Conservation (phyloP, 179 eudicot genomes). For the Silene vulgaris region DNA sequence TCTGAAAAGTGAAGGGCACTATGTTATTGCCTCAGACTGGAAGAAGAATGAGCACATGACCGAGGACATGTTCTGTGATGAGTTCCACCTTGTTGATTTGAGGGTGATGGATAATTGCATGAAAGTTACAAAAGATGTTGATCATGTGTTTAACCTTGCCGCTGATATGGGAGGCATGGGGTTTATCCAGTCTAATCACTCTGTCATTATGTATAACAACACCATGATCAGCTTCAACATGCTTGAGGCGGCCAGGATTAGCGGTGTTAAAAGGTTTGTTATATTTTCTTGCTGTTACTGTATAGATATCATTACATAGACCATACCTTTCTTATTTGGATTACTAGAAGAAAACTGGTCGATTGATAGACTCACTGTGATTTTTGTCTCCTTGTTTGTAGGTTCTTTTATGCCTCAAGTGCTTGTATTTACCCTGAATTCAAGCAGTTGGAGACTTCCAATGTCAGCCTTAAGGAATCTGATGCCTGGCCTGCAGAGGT, state of each 20-base stretch:
- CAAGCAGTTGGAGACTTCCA: slow-evolving; percentile 88
- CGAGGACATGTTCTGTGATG: slow-evolving; percentile 91
- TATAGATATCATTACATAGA: background rate
- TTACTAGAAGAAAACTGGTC: background rate
- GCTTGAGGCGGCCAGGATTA: slow-evolving; percentile 89
- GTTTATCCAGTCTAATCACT: slow-evolving; percentile 89
- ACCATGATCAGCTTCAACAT: slow-evolving; percentile 95
- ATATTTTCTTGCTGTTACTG: background rate
- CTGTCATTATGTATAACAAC: slow-evolving; percentile 84
- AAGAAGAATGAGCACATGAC: slow-evolving; percentile 98
- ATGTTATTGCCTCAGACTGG: slow-evolving; percentile 93
- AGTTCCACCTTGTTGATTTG: slow-evolving; percentile 92
- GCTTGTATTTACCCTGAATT: slow-evolving; percentile 98
- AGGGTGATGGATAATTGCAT: slow-evolving; percentile 96
- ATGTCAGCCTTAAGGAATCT: slow-evolving; percentile 91
- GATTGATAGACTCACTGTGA: background rate
- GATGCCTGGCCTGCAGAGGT: slow-evolving; percentile 99
- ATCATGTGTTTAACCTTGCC: slow-evolving; percentile 92
- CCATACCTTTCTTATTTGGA: background rate
- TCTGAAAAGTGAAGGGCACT: slow-evolving; percentile 84
- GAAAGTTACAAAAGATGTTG: slow-evolving; percentile 75
- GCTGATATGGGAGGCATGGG: slow-evolving; percentile 99
- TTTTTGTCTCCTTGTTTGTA: slow-evolving; percentile 23
- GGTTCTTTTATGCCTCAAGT: slow-evolving; percentile 92
- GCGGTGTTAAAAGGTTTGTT: slow-evolving; percentile 67